Conservation (phyloP, 768 basidiomycete genomes). For the Serendipita sp. region DNA sequence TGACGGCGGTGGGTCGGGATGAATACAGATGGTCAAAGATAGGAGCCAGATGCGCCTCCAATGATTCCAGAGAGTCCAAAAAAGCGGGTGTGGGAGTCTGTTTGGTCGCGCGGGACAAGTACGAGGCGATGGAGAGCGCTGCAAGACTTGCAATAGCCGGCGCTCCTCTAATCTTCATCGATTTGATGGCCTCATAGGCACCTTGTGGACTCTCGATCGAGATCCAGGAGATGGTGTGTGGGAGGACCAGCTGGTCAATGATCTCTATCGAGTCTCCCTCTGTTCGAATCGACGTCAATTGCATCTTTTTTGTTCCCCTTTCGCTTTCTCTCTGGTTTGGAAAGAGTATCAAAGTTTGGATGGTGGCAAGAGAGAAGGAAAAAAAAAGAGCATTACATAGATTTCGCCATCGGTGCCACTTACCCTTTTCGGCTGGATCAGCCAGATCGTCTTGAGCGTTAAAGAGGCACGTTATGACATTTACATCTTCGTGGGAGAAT, state of each 20-base stretch:
- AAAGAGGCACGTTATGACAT: too few species aligned
- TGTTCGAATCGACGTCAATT: constrained; percentile 26
- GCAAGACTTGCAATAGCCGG: constrained; percentile 92
- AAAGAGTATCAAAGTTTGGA: not conserved
- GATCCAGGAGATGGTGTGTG: constrained; percentile 51
- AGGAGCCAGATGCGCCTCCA: constrained; percentile 38
- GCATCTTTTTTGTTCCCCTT: not conserved
- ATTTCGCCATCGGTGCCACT: not conserved
- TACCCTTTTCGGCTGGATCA: not conserved
- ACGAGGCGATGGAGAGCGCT: constrained; percentile 53
- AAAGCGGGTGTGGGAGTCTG: constrained; percentile 34
- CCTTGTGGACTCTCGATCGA: constrained; percentile 56
- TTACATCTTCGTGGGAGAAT: too few species aligned
- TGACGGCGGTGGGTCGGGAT: constrained; percentile 92
- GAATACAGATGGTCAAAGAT: constrained; percentile 60
- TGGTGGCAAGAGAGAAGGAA: not conserved
- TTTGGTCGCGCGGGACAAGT: constrained; percentile 39
- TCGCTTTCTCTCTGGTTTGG: not conserved
- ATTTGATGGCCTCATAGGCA: constrained; percentile 81
- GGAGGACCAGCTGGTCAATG: constrained; percentile 76
- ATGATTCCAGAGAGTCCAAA: constrained; percentile 32
- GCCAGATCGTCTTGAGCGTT: not conserved
- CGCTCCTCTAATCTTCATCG: constrained; percentile 92
- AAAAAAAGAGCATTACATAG: not conserved
- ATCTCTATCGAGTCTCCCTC: constrained; percentile 53